These are phyloP conservation scores for Draba incana DNA, from an alignment of 345 rosid genomes.

Conservation along the genomic window DNA sequence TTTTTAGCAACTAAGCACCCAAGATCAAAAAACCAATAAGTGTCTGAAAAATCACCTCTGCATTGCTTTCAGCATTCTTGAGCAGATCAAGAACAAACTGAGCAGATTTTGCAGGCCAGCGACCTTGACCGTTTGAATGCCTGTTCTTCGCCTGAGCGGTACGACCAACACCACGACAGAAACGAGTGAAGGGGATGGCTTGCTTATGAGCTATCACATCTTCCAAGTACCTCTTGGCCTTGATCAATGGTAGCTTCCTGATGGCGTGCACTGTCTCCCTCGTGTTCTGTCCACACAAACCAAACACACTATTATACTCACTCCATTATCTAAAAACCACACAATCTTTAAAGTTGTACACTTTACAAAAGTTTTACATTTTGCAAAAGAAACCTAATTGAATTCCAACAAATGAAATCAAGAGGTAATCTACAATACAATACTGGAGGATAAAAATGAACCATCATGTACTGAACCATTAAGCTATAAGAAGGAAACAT, in stretches of 20 bases:
- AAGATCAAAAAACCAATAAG: neutral
- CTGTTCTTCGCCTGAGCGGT: constrained; percentile 99
- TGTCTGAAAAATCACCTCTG: constrained; percentile 55
- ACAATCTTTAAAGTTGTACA: too few species aligned
- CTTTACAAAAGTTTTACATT: too few species aligned
- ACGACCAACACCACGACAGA: constrained; percentile 93
- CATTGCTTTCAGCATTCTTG: constrained; percentile 97
- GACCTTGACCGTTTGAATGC: constrained; percentile 96
- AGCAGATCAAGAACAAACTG: constrained; percentile 86
- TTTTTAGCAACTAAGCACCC: neutral
- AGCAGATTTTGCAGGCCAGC: constrained; percentile 96
- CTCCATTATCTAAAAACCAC: too few species aligned
- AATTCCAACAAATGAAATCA: too few species aligned
- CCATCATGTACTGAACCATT: constrained; percentile 66
- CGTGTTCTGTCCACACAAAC: constrained; percentile 58
- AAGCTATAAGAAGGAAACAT: constrained; percentile 43
- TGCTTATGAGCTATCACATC: constrained; percentile 97
- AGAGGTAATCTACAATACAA: neutral
- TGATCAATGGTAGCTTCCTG: constrained; percentile 73
- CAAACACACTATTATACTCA: too few species aligned
- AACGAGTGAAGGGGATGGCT: constrained; percentile 98
- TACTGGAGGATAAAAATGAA: constrained; percentile 28
- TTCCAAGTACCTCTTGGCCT: constrained; percentile 96
- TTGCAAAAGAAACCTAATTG: too few species aligned
- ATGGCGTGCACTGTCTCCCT: constrained; percentile 88